Conservation (phyloP, 139 green algal genomes). For the Raphidocelis subcapitata region DNA sequence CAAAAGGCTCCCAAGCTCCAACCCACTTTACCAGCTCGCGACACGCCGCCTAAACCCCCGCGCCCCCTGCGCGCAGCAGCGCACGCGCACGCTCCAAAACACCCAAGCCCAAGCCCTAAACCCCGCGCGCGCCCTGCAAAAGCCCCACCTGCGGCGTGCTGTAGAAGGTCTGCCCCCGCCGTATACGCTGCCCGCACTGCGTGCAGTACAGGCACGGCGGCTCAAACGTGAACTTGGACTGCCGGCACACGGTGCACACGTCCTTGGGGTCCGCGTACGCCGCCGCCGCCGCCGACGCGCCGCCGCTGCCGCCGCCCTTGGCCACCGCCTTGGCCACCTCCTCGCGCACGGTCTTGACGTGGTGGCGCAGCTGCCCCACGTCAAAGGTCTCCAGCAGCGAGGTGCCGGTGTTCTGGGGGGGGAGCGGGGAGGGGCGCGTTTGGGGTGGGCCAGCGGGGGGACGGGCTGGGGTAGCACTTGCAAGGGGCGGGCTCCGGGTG, state of each 20-base stretch:
- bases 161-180: slow-evolving; percentile 84
- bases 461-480: no score
- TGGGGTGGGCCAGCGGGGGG: no score
- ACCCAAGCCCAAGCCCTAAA: no score
- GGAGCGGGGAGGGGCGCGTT: no score
- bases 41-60: no score
- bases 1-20: no score
- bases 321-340: slow-evolving; percentile 30
- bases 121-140: no score
- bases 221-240: slow-evolving; percentile 90
- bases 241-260: slow-evolving; percentile 74
- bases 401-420: slow-evolving; percentile 69
- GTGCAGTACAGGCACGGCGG: slow-evolving; percentile 93
- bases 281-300: slow-evolving; percentile 24
- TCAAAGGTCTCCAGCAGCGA: slow-evolving; percentile 92
- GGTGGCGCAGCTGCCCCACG: slow-evolving; percentile 70
- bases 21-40: no score
- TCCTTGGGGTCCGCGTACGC: slow-evolving; percentile 47
- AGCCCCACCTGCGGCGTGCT: slow-evolving; percentile 36
- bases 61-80: no score
- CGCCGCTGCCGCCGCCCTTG: slow-evolving; percentile 34
- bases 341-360: slow-evolving; percentile 62
- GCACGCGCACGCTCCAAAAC: no score
- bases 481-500: no score
- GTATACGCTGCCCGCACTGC: slow-evolving; percentile 87